A percentile compares a stretch with the other conserved stretches of the same genome.
Conservation (phyloP, 176 grass and related monocot species). For the maize (Zea mays) region DNA sequence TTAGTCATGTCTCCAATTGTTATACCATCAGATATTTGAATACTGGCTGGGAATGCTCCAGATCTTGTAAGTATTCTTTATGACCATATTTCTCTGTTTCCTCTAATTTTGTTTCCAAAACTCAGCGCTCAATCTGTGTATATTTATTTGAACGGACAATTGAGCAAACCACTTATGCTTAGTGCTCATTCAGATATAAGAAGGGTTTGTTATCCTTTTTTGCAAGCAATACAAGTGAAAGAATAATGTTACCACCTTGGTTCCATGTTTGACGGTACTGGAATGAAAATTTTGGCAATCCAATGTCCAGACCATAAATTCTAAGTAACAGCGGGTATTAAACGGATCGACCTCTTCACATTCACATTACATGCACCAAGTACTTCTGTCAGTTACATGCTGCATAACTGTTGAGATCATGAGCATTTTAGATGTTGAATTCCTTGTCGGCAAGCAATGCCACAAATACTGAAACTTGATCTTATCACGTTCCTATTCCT, state of each 20-base stretch:
- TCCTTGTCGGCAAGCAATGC: no score
- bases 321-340: no score
- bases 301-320: no score
- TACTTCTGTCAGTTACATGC: no score
- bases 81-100: constrained; percentile 20
- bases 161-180: background rate
- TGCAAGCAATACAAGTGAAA: background rate
- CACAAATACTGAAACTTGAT: no score
- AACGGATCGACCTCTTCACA: no score
- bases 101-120: background rate
- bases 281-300: no score
- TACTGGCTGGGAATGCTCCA: constrained; percentile 94
- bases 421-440: no score
- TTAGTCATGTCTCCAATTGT: background rate
- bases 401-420: no score
- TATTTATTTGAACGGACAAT: background rate
- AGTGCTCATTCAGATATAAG: background rate
- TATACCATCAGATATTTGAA: constrained; percentile 62
- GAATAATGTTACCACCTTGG: no score
- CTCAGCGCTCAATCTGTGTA: background rate
- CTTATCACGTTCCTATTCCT: constrained; percentile 11
- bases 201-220: background rate
- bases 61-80: constrained; percentile 74
- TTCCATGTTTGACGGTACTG: no score
- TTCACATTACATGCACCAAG: no score